Evolutionary conservation across 305 asterid species (phyloP), one percentile per base, ranked within the genome.

Genomic region (Petunia hybrid): DNA sequence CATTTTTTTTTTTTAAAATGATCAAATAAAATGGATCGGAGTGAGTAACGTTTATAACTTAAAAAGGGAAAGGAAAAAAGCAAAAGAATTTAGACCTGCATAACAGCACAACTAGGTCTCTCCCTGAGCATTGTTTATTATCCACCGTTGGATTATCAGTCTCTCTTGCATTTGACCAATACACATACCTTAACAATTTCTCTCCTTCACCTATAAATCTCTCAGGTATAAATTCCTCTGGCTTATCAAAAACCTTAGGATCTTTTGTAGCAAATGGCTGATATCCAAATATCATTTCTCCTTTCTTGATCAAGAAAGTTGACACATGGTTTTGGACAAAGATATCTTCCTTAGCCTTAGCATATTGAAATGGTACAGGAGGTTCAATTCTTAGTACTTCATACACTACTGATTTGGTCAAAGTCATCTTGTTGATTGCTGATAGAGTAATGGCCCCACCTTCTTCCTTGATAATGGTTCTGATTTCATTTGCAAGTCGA

Each of bases 321-420:
- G 91, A 80, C 0, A 86, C 91, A 42, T 91, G 93, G 76, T 80
- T 89, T 12, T 43, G 61, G 22, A 89, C 43, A 0, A 73, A 9
- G 0, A 89, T 64, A 38, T 91, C 90, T 62, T 88, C 88, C 39
- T 74, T 85, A 2, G 95, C 95, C 45, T 86, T 86, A 0, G 81
- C 95, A 45, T 86, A 91, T 42, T 91, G 94, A 60, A 68, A 89
- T 1, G 86, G 85, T 0, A 91, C 88, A 2, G 91, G 88, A 0
- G 93, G 95, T 10, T 91, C 91, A 9, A 91, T 89, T 48, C 95
- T 78, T 4, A 91, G 46, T 1, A 83, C 85, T 79, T 91, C 96
- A 61, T 86, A 91, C 1, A 82, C 94, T 1, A 84, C 87, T 2
- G 96, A 90, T 9, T 89, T 91, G 0, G 82, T 75, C 81, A 90